Conservation (phyloP, 768 basidiomycete species). For the Lactifluus hygrophoroides region DNA sequence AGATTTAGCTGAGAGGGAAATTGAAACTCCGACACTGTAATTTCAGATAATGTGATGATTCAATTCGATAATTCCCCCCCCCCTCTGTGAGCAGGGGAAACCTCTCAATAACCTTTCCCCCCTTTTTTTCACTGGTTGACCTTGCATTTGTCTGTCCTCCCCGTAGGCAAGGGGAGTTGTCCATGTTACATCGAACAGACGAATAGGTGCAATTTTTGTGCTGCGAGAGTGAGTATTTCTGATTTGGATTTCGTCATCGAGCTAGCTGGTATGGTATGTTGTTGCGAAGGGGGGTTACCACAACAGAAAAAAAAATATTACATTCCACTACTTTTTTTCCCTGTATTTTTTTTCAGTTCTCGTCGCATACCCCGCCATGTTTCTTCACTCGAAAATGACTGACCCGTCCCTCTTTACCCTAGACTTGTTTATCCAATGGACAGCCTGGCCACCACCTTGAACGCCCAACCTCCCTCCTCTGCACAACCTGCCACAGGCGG, state of each 20-base stretch:
- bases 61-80: conserved; percentile 8
- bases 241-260: conserved; percentile 1
- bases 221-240: conserved; percentile 8
- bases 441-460: conserved; percentile 3
- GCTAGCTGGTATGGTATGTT: background rate
- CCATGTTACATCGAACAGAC: background rate
- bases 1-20: conserved; percentile 15
- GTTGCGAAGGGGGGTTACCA: conserved; percentile 11
- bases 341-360: background rate
- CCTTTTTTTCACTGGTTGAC: background rate
- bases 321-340: background rate
- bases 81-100: too few species aligned
- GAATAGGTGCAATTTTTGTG: background rate
- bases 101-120: conserved; percentile 5
- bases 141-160: background rate
- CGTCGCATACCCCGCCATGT: background rate
- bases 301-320: conserved; percentile 17
- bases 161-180: background rate
- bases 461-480: conserved; percentile 7
- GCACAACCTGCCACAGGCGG: background rate
- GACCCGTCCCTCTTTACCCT: background rate
- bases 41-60: conserved; percentile 14
- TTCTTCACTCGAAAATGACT: background rate
- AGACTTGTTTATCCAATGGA: conserved; percentile 8
- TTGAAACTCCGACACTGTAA: conserved; percentile 15